Percentiles rank a stretch among this genome's conserved stretches.
phyloP scores from a whole-genome alignment of 2,329 filamentous ascomycete genomes.

The Aschersonia sp. region DNA sequence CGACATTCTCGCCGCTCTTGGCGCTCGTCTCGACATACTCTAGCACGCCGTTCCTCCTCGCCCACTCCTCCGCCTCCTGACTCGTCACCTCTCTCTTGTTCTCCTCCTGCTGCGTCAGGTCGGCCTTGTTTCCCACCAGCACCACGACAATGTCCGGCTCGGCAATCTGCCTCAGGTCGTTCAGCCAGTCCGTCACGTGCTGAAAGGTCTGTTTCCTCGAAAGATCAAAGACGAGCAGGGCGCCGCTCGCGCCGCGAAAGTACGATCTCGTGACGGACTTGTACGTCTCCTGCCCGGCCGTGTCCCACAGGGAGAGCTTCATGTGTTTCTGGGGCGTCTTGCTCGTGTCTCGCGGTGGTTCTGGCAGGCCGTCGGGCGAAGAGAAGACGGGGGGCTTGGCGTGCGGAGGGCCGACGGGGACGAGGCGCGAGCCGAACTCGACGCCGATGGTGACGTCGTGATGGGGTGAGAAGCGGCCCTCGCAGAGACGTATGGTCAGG shows the following conservation, averaged over 20 bases:
- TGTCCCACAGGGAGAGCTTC: slow-evolving; percentile 93
- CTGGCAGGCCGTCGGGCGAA: slow-evolving; percentile 29
- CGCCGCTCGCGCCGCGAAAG: slow-evolving; percentile 62
- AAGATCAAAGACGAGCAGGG: slow-evolving; percentile 88
- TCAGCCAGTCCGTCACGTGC: slow-evolving; percentile 84
- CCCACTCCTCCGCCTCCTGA: slow-evolving; percentile 84
- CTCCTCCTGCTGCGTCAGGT: slow-evolving; percentile 46
- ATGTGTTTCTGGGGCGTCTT: slow-evolving; percentile 53
- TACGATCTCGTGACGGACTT: slow-evolving; percentile 91
- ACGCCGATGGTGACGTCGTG: slow-evolving; percentile 97
- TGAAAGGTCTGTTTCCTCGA: slow-evolving; percentile 71
- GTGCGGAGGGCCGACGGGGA: slow-evolving; percentile 76
- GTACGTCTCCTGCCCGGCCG: slow-evolving; percentile 92
- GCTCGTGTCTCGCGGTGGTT: slow-evolving; percentile 30
- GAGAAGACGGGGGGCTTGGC: slow-evolving; percentile 24
- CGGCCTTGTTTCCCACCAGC: slow-evolving; percentile 88
- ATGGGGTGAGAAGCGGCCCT: slow-evolving; percentile 84
- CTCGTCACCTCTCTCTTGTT: slow-evolving; percentile 67
- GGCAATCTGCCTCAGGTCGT: slow-evolving; percentile 86
- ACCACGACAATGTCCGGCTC: slow-evolving; percentile 92
- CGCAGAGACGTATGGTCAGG: slow-evolving; percentile 87
- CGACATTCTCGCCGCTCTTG: slow-evolving; percentile 89
- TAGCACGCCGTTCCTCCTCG: slow-evolving; percentile 67
- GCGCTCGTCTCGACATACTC: slow-evolving; percentile 94
- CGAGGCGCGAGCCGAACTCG: slow-evolving; percentile 86